Evolutionary conservation across 148 eudicot genomes (phyloP).

Genomic region (Heliosperma pusillum): DNA sequence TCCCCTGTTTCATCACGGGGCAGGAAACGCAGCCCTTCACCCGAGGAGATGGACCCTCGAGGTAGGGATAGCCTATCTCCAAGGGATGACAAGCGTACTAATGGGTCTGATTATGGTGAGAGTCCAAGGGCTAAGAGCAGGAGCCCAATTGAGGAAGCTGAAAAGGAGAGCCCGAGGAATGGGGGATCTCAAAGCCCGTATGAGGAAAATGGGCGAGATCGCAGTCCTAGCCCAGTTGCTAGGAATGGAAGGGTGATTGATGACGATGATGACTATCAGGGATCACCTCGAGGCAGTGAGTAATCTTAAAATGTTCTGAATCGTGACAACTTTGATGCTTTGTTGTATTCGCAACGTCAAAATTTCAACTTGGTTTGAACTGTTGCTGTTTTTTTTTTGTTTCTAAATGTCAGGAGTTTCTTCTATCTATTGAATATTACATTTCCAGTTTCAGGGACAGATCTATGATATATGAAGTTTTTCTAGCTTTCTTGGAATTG

Average conservation of each 20-base stretch:
- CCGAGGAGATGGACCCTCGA: constrained; percentile 34
- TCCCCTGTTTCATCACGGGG: constrained; percentile 40
- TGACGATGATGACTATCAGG: constrained; percentile 37
- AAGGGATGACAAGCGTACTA: constrained; percentile 33
- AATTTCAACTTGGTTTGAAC: background rate
- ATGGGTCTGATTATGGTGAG: constrained; percentile 47
- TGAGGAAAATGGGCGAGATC: constrained; percentile 47
- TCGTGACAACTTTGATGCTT: no score
- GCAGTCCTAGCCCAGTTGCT: constrained; percentile 46
- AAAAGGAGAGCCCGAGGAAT: constrained; percentile 38
- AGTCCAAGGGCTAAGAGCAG: constrained; percentile 59
- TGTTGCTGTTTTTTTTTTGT: background rate
- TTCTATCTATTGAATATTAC: background rate
- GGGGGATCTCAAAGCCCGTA: constrained; percentile 40
- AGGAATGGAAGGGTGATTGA: constrained; percentile 46
- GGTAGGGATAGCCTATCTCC: constrained; percentile 45
- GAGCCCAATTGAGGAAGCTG: constrained; percentile 48
- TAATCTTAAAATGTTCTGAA: background rate
- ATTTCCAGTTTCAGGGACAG: background rate
- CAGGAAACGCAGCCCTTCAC: constrained; percentile 58
- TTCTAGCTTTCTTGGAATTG: no score
- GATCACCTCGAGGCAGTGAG: constrained; percentile 48
- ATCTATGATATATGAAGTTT: no score
- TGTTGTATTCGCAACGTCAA: background rate
- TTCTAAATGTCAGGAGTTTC: background rate